Evolutionary conservation across 2,329 filamentous ascomycete genomes (phyloP).

Genomic region (Colletotrichum sp.): DNA sequence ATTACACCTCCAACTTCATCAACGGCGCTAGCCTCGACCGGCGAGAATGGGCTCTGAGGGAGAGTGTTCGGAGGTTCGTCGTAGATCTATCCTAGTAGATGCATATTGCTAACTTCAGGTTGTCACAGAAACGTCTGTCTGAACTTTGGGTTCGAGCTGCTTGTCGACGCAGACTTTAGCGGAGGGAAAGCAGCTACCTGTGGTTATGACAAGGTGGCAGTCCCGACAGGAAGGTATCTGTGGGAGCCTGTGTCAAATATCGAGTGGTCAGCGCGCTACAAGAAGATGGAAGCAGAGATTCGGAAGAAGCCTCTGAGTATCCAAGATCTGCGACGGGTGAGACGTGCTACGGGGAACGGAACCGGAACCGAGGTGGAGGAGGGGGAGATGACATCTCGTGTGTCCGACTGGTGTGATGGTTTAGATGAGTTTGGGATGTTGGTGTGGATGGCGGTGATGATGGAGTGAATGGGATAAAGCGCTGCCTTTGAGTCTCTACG

Average conservation of each 20-base stretch:
- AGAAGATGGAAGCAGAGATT: neutral
- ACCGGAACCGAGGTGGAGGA: neutral
- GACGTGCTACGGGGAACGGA: neutral
- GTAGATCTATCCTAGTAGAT: too few species aligned
- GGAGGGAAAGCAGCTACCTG: neutral
- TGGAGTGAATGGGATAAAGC: constrained; percentile 26
- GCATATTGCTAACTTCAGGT: neutral
- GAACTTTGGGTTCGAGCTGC: neutral
- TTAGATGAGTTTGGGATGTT: constrained; percentile 29
- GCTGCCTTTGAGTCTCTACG: neutral
- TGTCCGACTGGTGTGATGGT: constrained; percentile 29
- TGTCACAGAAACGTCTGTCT: neutral
- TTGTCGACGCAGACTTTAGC: neutral
- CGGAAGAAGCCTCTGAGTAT: neutral
- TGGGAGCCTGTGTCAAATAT: constrained; percentile 1
- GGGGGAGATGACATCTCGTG: constrained; percentile 3
- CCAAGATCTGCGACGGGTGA: neutral
- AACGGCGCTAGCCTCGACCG: neutral
- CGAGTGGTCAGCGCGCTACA: constrained; percentile 5
- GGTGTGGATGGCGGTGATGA: constrained; percentile 32
- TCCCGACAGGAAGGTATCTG: neutral
- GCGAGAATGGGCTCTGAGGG: neutral
- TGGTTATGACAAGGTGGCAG: neutral
- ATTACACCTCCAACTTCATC: neutral
- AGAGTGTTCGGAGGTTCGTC: neutral